These are phyloP conservation scores for Aspergillus tubingensis DNA, from an alignment of 2,329 filamentous ascomycete genomes.

Conservation along the genomic window DNA sequence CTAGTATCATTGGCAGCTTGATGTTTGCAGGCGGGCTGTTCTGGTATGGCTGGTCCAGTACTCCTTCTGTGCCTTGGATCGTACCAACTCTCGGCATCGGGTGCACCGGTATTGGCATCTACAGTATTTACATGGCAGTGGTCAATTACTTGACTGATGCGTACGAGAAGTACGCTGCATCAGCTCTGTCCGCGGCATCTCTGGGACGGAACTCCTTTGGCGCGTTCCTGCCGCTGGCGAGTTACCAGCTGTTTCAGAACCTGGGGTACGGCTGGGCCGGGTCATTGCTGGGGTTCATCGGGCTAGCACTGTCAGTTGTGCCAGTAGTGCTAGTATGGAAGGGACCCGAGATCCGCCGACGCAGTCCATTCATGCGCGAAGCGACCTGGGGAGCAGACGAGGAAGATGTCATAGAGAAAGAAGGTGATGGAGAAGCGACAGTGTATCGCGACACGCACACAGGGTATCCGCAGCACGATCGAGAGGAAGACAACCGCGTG, in stretches of 20 bases:
- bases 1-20: constrained; percentile 44
- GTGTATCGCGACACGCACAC: neutral
- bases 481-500: no score
- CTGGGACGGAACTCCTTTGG: constrained; percentile 50
- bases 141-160: constrained; percentile 53
- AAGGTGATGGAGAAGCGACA: neutral
- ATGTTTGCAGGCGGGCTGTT: constrained; percentile 38
- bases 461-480: constrained; percentile 1
- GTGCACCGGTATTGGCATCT: constrained; percentile 45
- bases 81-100: constrained; percentile 36
- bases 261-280: constrained; percentile 49
- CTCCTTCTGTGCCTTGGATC: constrained; percentile 35
- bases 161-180: constrained; percentile 52
- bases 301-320: constrained; percentile 40
- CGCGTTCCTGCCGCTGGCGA: constrained; percentile 49
- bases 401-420: constrained; percentile 6
- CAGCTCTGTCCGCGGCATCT: constrained; percentile 49
- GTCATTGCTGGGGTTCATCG: constrained; percentile 47
- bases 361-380: constrained; percentile 36
- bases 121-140: constrained; percentile 50
- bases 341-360: constrained; percentile 41
- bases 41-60: constrained; percentile 39
- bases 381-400: constrained; percentile 23
- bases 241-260: constrained; percentile 42
- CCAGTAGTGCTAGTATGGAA: constrained; percentile 46